Base-by-base conservation (phyloP, 2,329 filamentous ascomycete genomes). In the Stagonosporopsis vannaccii region DNA sequence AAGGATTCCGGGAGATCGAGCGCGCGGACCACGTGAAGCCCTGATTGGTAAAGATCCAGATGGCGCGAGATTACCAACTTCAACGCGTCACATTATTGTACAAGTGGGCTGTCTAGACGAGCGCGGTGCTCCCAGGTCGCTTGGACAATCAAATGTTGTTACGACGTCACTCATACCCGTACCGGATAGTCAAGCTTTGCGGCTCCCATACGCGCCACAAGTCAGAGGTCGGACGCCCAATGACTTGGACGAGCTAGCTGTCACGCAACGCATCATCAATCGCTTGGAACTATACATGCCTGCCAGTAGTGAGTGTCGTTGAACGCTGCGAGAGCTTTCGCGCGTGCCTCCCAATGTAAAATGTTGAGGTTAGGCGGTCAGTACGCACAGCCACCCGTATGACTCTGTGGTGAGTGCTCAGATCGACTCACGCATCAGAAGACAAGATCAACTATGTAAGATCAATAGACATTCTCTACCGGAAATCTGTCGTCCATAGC, bases 11-110 rank as follows among this genome's bases (percentile, higher is more conserved):
- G 45, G 46, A 56, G 53, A 43, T 56, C 42, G 47, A 56, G 61
- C 58, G 48, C 59, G 46, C 60, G 48, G 56, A 49, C 61, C 67
- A 68, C 62, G 69, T 69, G 66, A 53, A 37, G 36, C 49, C 46
- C 44, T 45, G 44, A 56, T 52, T 51, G 52, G 50, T 40, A 55
- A 45, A 46, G 58, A 35, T 25, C 52, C 25, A 43, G 46, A 51
- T 40, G 47, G 43, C 42, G 42, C 47, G 17, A 56, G 37, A 51
- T 56, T 25, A 56, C 53, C 42, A 56, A 56, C 47, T 39, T 56
- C 47, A 51, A 56, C 53, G 48, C 53, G 53, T 56, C 47, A 56
- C 33, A 48, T 37, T 51, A 56, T 43, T 32, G 43, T 49, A 28
- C 37, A 41, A 41, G 32, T 39, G 45, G 30, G 33, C 20, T 48